A percentile compares a stretch with the other conserved stretches of the same genome.
Conservation (phyloP, 495 filamentous ascomycete species). For the Lasiosphaeris hirsuta region DNA sequence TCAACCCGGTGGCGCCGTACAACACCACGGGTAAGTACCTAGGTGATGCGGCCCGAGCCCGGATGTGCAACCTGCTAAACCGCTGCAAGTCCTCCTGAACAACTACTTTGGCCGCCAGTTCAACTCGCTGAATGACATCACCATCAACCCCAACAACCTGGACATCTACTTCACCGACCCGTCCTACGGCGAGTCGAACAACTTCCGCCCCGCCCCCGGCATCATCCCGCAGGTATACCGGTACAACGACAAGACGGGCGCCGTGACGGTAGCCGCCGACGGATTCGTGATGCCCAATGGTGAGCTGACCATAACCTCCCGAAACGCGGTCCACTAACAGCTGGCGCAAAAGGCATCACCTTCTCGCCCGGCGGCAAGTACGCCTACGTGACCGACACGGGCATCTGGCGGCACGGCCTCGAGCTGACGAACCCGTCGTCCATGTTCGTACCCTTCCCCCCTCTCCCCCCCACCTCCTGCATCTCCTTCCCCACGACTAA, state of each 20-base stretch:
- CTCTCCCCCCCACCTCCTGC: too few species aligned
- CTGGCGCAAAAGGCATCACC: constrained; percentile 37
- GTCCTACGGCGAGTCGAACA: constrained; percentile 57
- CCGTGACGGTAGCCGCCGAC: constrained; percentile 52
- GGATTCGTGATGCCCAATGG: constrained; percentile 55
- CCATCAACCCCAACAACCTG: constrained; percentile 48
- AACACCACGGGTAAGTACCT: constrained; percentile 47
- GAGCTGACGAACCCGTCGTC: constrained; percentile 34
- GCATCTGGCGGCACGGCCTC: constrained; percentile 32
- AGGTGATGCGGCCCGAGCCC: too few species aligned
- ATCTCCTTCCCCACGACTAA: neutral
- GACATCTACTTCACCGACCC: constrained; percentile 65
- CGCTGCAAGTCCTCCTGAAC: constrained; percentile 36
- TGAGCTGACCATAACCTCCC: constrained; percentile 5
- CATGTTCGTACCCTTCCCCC: too few species aligned
- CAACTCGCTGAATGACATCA: constrained; percentile 59
- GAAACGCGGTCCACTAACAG: neutral
- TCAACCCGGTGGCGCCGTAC: constrained; percentile 48
- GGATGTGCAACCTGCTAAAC: neutral
- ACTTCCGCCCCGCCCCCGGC: constrained; percentile 50
- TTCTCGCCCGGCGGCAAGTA: constrained; percentile 53
- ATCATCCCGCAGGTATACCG: constrained; percentile 58
- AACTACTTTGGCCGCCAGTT: constrained; percentile 59
- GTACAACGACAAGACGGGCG: constrained; percentile 44
- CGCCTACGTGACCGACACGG: constrained; percentile 58